Evolutionary conservation across 2,329 filamentous ascomycete genomes (phyloP), one percentile per base, ranked within the genome.

Genomic region (Xylaria sp.): DNA sequence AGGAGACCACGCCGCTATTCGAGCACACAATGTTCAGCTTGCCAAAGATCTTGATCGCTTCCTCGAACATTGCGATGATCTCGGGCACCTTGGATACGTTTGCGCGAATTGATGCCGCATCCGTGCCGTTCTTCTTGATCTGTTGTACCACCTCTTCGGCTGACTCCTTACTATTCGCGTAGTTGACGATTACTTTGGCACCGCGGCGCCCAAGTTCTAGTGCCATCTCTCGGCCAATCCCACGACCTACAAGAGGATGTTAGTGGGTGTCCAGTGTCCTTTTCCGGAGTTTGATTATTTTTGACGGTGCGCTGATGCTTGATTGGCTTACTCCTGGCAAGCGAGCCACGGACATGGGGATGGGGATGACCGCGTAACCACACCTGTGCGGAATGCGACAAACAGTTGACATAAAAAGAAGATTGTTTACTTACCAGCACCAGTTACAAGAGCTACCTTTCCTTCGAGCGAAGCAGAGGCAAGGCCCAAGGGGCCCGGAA

Each of bases 21-120:
- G 88, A 91, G 84, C 87, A 88, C 76, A 90, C 90, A 74, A 92
- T 90, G 81, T 92, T 84, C 76, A 92, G 84, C 79, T 88, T 85
- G 79, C 90, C 90, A 77, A 89, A 93, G 79, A 87, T 83, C 73
- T 82, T 81, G 71, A 89, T 83, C 63, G 89, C 89, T 76, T 90
- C 80, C 66, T 87, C 84, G 82, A 93, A 91, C 73, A 93, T 82
- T 68, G 81, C 79, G 63, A 86, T 83, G 72, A 89, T 92, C 80
- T 92, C 83, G 68, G 85, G 79, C 54, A 91, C 86, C 69, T 91
- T 83, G 72, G 87, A 85, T 65, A 93, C 86, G 81, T 93, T 90
- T 74, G 90, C 91, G 81, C 89, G 86, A 81, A 92, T 82, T 69
- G 89, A 85, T 15, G 87, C 84, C 46, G 90, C 88, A 71, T 90